Evolutionary conservation across 495 filamentous ascomycete species (phyloP), one percentile per base, ranked within the genome.

Genomic region (Penicillium malachiteum): DNA sequence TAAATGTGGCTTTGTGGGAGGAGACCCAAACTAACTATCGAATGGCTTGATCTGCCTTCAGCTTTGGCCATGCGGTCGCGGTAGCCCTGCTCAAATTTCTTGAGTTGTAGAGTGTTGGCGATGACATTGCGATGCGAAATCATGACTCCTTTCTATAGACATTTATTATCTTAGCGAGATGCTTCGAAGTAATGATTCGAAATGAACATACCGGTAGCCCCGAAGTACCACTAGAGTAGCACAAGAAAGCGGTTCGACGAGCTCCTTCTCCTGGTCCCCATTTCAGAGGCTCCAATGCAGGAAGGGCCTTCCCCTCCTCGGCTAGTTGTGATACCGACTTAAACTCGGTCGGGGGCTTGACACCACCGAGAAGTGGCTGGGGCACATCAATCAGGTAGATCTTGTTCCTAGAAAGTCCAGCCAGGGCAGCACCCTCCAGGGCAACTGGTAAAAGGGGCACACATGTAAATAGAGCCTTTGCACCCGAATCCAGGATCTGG

Each of bases 1-100:
- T 96, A 96, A 56, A 96, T 96, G 68, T 96, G 92, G 54, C 84
- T 90, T 56, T 92, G 82, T 0, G 92, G 92, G 4, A 96, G 76
- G 10, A 96, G 78, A 5, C 90, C 91, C 3, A 96, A 75, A 3
- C 64, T 68, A 3, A 83, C 82, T 45, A 93, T 81, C 84, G 38
- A 70, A 73, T 5, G 63, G 55, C 33, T 68, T 57, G 50, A 73
- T 26, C 4, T 50, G 39, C 57, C 59, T 9, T 75, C 73, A 1
- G 64, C 58, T 31, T 77, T 62, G 34, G 63, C 71, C 38, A 71
- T 57, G 5, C 63, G 56, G 1, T 76, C 63, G 26, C 83, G 74
- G 12, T 64, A 67, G 8, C 71, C 58, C n/a, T 71, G 64, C 32
- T 93, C 87, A 55, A 73, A 84, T 11, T 76, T 67, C 14, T 64